phyloP scores from a whole-genome alignment of 169 alveolate genomes.

The Plasmodium coatneyi region DNA sequence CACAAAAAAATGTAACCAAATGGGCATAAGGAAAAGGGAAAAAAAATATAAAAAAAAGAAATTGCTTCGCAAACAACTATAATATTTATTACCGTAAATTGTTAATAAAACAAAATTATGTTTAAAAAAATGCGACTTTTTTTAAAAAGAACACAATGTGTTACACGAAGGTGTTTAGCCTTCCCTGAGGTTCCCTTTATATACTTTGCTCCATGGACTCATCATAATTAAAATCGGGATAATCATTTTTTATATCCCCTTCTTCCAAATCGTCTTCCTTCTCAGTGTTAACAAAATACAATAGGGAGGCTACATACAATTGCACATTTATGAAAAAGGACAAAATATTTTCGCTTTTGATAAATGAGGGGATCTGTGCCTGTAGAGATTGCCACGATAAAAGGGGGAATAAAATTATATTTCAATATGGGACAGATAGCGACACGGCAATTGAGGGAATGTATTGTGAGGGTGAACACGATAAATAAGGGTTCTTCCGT shows the following conservation, averaged over 20 bases:
- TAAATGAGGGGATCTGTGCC: constrained; percentile 39
- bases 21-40: background rate
- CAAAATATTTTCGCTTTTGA: constrained; percentile 44
- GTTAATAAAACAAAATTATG: background rate
- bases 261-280: constrained; percentile 26
- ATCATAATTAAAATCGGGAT: constrained; percentile 8
- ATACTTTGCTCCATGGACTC: background rate
- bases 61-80: background rate
- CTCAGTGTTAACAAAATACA: constrained; percentile 56
- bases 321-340: constrained; percentile 67
- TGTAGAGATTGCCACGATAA: background rate
- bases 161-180: background rate
- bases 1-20: background rate
- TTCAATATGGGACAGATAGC: background rate
- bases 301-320: constrained; percentile 69
- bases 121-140: background rate
- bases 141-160: background rate
- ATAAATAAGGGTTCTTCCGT: background rate
- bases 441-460: background rate
- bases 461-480: background rate
- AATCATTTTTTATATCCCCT: constrained; percentile 25
- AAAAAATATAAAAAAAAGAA: background rate
- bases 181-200: background rate
- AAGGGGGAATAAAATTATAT: background rate
- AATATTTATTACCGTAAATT: background rate